Base-by-base conservation (phyloP, 2,329 filamentous ascomycete genomes). In the Sporothrix mexicana region DNA sequence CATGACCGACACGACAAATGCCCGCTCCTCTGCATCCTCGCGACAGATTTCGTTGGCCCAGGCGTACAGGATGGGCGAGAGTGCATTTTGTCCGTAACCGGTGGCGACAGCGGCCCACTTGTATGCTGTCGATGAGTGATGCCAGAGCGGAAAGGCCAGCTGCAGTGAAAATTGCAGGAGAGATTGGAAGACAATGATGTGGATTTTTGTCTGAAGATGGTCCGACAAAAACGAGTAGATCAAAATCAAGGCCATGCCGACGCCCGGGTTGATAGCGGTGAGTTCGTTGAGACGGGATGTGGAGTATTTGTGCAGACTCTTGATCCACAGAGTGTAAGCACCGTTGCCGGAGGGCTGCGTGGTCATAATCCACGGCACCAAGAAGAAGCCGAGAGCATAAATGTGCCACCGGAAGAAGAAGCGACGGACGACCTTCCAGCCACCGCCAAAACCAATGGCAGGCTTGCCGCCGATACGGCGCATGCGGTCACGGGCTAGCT, bases 251-350 rank as follows among this genome's bases (percentile, higher is more conserved):
- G 57, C 57, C 17, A 72, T 41, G 53, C 71, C 71, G n/a, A 62
- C 71, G 25, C 64, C 71, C 17, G 71, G 71, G 45, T 72, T 72
- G 20, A 72, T 45, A 9, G 71, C 64, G 10, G 71, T 72, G 23
- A 74, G 67, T 17, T 72, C 43, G 59, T 70, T 74, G 64, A 72
- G 51, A 9, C 68, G 66, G 9, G 73, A n/a, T 1, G 70, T 59
- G 10, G 55, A 61, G 59, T 74, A 72, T 3, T 25, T 69, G 61
- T 23, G 36, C 5, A 89, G 76, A 71, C 84, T 86, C 78, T 89
- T 89, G 66, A 90, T 80, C 87, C 87, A 90, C 0, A 90, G 81
- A 2, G 88, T 78, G 74, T 86, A 89, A 0, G 83, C 84, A 1
- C 87, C 87, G 0, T 83, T 80, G 82, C 85, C 89, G 66, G 89